Evolutionary conservation across 768 basidiomycete species (phyloP).

Genomic region (Leucosporidium creatinivorum): DNA sequence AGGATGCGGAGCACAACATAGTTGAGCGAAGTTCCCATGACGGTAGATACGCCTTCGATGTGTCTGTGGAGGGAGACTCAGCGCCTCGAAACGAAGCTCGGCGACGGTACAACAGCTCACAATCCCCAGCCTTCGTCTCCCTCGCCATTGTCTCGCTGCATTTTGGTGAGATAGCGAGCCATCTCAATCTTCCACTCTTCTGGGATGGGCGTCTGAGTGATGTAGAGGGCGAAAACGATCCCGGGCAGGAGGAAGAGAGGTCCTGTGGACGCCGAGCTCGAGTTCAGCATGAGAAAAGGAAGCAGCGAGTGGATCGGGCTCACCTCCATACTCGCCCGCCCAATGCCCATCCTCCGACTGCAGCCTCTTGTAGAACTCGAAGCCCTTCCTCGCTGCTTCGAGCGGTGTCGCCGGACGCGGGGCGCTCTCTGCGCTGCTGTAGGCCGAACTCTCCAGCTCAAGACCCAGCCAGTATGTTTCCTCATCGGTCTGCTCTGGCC

Average conservation of each 20-base stretch:
- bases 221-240: constrained; percentile 84
- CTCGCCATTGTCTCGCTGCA: constrained; percentile 50
- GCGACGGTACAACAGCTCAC: constrained; percentile 50
- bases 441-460: constrained; percentile 43
- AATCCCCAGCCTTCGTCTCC: constrained; percentile 96
- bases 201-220: constrained; percentile 70
- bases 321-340: constrained; percentile 50
- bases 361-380: constrained; percentile 75
- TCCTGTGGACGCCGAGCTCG: constrained; percentile 23
- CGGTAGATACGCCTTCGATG: constrained; percentile 83
- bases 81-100: background rate
- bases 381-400: constrained; percentile 46
- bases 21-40: constrained; percentile 89
- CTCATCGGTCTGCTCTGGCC: constrained; percentile 58
- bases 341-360: constrained; percentile 90
- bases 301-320: background rate
- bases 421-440: background rate
- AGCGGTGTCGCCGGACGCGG: constrained; percentile 12
- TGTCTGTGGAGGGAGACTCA: constrained; percentile 53
- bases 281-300: constrained; percentile 43
- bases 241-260: constrained; percentile 49
- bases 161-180: constrained; percentile 65
- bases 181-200: constrained; percentile 60
- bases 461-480: constrained; percentile 89
- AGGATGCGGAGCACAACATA: constrained; percentile 79